Conservation (phyloP, 2,329 filamentous ascomycete species). For the Pseudogymnoascus sp. region DNA sequence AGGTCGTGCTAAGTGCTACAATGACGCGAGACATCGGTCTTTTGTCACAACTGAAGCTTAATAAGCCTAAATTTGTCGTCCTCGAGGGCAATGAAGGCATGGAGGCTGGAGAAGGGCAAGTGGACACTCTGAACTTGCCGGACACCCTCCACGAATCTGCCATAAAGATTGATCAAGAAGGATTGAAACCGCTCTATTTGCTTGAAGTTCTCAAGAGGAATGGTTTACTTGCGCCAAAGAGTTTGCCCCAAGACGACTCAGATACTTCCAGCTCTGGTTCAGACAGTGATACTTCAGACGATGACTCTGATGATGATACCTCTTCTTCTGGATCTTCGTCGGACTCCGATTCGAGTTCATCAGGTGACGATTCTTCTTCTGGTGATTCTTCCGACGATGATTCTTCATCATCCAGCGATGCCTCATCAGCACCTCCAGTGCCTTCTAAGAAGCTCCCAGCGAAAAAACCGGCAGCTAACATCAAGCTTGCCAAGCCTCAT, state of each 20-base stretch:
- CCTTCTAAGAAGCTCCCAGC: constrained; percentile 12
- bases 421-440: constrained; percentile 12
- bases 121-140: constrained; percentile 50
- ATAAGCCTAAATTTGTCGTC: constrained; percentile 65
- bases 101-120: constrained; percentile 35
- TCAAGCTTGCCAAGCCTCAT: constrained; percentile 25
- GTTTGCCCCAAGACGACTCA: constrained; percentile 23
- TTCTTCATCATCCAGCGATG: constrained; percentile 15
- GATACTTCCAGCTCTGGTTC: constrained; percentile 29
- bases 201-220: constrained; percentile 60
- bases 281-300: constrained; percentile 15
- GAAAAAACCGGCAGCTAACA: constrained; percentile 13
- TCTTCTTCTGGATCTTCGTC: constrained; percentile 16
- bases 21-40: constrained; percentile 83
- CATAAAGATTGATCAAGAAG: constrained; percentile 58
- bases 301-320: constrained; percentile 17
- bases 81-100: constrained; percentile 46
- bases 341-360: constrained; percentile 22
- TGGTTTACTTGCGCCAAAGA: constrained; percentile 32
- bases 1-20: constrained; percentile 83
- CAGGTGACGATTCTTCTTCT: constrained; percentile 12
- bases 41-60: constrained; percentile 62
- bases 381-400: constrained; percentile 17
- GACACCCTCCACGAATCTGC: constrained; percentile 53
- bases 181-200: constrained; percentile 76